Percentiles rank a stretch among this genome's conserved stretches.
phyloP scores from a whole-genome alignment of 2,329 filamentous ascomycete genomes.

The Sporothrix pseudoabietina region DNA sequence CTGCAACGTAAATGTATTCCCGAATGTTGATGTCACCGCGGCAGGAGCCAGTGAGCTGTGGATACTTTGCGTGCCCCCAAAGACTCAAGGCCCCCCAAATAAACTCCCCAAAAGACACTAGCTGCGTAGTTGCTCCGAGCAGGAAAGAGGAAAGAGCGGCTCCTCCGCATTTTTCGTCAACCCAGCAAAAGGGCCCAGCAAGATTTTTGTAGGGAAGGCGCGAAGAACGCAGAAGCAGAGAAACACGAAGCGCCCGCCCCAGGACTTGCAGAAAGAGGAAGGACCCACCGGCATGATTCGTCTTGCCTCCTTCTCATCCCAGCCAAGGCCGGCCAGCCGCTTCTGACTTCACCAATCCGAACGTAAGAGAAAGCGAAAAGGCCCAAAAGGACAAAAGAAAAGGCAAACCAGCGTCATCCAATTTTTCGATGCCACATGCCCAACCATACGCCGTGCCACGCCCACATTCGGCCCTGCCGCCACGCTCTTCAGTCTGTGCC shows the following conservation, averaged over 20 bases:
- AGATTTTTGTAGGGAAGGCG: conserved; percentile 16
- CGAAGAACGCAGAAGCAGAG: not conserved
- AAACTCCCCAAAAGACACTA: not conserved
- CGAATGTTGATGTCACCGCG: conserved; percentile 22
- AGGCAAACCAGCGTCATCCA: conserved; percentile 23
- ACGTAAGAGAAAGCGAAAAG: not conserved
- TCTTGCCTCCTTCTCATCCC: conserved; percentile 17
- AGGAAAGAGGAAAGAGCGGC: not conserved
- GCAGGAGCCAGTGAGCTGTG: conserved; percentile 16
- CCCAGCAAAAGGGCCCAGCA: conserved; percentile 8
- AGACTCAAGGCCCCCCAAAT: conserved; percentile 1
- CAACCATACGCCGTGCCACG: conserved; percentile 19
- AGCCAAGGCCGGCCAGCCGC: conserved; percentile 17
- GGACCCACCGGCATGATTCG: conserved; percentile 19
- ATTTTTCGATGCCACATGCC: conserved; percentile 23
- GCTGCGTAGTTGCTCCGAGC: not conserved
- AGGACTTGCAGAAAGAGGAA: not conserved
- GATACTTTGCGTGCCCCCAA: conserved; percentile 10
- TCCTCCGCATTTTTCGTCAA: conserved; percentile 25
- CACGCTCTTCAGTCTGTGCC: conserved; percentile 1
- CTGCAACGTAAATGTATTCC: conserved; percentile 21
- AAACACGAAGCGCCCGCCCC: not conserved
- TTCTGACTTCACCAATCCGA: not conserved
- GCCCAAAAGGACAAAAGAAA: not conserved
- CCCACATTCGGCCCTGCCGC: conserved; percentile 1